Base-by-base conservation (phyloP, 2,329 filamentous ascomycete species). In the Hypomyces perniciosus region DNA sequence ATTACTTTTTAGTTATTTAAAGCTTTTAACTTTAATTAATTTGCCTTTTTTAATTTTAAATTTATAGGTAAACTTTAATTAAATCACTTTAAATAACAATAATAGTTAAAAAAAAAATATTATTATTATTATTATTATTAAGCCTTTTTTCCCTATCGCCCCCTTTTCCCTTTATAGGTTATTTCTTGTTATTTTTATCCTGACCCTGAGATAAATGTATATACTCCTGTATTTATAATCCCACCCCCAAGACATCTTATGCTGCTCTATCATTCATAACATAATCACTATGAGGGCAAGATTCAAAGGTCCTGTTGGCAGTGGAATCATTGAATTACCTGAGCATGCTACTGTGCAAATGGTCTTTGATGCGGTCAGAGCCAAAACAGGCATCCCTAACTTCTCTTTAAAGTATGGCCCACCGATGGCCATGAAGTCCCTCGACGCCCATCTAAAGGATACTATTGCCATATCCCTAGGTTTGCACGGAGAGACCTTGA, bases 341-440 rank as follows among this genome's bases (percentile, higher is more conserved):
- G 84, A 90, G 49, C 72, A 79, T 54, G 85, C 88, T 47, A 86
- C 81, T 4, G 77, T 89, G 42, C 71, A 71, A 44, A 75, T 83
- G 48, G 74, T 91, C 1, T 72, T 84, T 43, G 64, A 75, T 4
- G 73, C 79, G 45, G 83, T 91, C 60, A 76, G 75, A 46, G 70
- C 79, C 45, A 80, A 81, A 61, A 88, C 87, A 2, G 79, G 79
- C 4, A 74, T 92, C 12, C 61, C 74, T 6, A 73, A 75, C 10
- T 90, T 92, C 62, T 80, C 86, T 40, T 73, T 95, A 55, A 96
- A 93, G 73, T 89, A 86, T 69, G 90, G 90, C 34, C 95, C 87
- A 61, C 92, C 92, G 1, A 67, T 63, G 61, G 62, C 65, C 4
- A 84, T 88, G 27, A 83, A 85, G 62, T 74, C 81, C 1, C 76